Evolutionary conservation across 176 grass and related monocot genomes (phyloP).

Genomic region (Rhynchospora pubera): DNA sequence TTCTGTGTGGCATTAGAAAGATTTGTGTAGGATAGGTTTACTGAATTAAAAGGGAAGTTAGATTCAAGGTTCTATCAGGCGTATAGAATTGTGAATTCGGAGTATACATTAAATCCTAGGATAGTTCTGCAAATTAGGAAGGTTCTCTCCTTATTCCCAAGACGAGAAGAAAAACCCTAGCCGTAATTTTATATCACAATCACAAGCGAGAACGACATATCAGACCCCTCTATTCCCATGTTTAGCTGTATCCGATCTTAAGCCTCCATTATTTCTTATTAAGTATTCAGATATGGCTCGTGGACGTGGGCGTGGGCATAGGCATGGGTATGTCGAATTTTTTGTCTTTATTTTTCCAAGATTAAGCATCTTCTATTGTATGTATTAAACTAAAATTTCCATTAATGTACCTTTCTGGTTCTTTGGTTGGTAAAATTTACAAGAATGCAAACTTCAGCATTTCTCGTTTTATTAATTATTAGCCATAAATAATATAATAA

Average conservation of each 20-base stretch:
- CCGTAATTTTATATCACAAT: background rate
- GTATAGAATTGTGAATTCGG: background rate
- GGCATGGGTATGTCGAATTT: background rate
- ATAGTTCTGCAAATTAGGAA: background rate
- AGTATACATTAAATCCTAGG: background rate
- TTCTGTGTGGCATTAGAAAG: background rate
- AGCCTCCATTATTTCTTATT: background rate
- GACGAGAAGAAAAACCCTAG: background rate
- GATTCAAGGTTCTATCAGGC: background rate
- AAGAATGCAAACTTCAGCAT: background rate
- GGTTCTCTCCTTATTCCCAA: background rate
- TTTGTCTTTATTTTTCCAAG: background rate
- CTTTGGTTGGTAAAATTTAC: constrained; percentile 8
- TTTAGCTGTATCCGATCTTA: background rate
- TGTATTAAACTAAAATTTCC: background rate
- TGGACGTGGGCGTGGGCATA: background rate
- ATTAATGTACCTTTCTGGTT: background rate
- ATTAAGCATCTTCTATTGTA: background rate
- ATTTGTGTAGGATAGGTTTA: background rate
- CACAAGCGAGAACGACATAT: background rate
- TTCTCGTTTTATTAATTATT: background rate
- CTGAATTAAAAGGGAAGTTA: background rate
- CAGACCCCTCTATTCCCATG: background rate
- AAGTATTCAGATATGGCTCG: background rate
- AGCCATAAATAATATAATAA: background rate